Percentiles rank a stretch among this genome's conserved stretches.
Evolutionary conservation across 2,329 filamentous ascomycete species (phyloP).

Genomic region (Colletotrichum sojae): DNA sequence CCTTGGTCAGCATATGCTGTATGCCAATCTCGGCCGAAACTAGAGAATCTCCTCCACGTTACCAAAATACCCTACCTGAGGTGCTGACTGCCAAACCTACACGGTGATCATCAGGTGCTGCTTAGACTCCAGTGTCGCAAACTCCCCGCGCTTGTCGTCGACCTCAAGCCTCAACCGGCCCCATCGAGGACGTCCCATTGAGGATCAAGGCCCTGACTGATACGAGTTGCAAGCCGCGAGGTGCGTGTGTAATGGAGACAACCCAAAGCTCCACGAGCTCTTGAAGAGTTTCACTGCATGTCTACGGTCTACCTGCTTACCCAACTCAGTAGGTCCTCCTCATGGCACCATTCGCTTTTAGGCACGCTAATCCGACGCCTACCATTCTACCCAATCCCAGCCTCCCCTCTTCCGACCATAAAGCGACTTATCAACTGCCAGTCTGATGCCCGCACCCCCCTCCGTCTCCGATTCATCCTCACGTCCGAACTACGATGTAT

Average conservation of each 20-base stretch:
- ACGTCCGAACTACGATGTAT: conserved; percentile 1
- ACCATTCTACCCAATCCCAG: conserved; percentile 26
- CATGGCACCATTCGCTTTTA: conserved; percentile 11
- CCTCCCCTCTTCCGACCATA: conserved; percentile 16
- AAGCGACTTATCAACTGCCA: conserved; percentile 24
- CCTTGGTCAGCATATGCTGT: not conserved
- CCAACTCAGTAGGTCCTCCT: conserved; percentile 32
- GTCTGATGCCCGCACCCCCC: conserved; percentile 32
- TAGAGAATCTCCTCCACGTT: conserved; percentile 18
- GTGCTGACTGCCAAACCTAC: not conserved
- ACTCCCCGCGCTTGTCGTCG: not conserved
- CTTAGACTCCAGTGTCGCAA: no score
- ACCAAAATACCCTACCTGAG: conserved; percentile 11
- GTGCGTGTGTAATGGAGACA: not conserved
- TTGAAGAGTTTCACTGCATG: conserved; percentile 36
- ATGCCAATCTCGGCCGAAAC: conserved; percentile 13
- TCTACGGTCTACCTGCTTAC: conserved; percentile 24
- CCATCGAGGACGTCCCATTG: not conserved
- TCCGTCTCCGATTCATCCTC: conserved; percentile 17
- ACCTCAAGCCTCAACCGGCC: not conserved
- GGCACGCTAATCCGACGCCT: conserved; percentile 25
- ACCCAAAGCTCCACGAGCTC: conserved; percentile 7
- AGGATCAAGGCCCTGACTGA: not conserved
- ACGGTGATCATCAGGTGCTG: no score
- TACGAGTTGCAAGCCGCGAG: conserved; percentile 8